These are phyloP conservation scores for Phytophthora megakarya DNA, from an alignment of 352 stramenopile genomes.

Conservation along the genomic window DNA sequence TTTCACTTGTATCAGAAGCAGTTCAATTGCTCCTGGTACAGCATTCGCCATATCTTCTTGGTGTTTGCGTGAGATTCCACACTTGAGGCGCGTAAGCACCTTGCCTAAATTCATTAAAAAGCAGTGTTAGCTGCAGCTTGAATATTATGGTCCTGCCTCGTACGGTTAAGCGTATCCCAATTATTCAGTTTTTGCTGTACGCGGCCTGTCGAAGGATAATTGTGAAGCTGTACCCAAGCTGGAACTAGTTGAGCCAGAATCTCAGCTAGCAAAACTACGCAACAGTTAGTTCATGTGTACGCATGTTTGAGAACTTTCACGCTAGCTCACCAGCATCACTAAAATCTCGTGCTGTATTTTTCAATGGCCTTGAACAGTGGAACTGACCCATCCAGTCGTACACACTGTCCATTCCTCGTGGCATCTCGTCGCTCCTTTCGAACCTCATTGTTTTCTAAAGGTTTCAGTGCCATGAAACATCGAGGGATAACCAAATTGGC, in stretches of 20 bases:
- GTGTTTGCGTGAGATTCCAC: conserved; percentile 46
- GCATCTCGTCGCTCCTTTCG: conserved; percentile 24
- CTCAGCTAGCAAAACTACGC: conserved; percentile 48
- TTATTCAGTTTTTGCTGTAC: conserved; percentile 60
- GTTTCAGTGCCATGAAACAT: conserved; percentile 1
- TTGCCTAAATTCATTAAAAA: conserved; percentile 37
- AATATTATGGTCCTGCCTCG: background rate
- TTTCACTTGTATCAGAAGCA: conserved; percentile 50
- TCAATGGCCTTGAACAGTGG: conserved; percentile 46
- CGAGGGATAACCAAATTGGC: background rate
- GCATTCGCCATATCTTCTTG: conserved; percentile 53
- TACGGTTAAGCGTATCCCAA: conserved; percentile 65
- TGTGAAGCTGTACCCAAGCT: conserved; percentile 52
- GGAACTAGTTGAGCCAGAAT: conserved; percentile 54
- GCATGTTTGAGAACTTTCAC: background rate
- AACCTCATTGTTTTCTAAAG: conserved; percentile 19
- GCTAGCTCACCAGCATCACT: conserved; percentile 44
- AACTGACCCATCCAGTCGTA: conserved; percentile 53
- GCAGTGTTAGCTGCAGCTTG: too few relatives aligned
- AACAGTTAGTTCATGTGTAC: background rate
- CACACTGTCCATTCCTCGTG: conserved; percentile 33
- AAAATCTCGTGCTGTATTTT: conserved; percentile 51
- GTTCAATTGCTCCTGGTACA: conserved; percentile 44
- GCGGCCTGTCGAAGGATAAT: conserved; percentile 45
- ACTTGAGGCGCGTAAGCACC: conserved; percentile 51